Evolutionary conservation across 1,284 basidiomycete genomes (phyloP).

Genomic region (Gomphus bonarii): DNA sequence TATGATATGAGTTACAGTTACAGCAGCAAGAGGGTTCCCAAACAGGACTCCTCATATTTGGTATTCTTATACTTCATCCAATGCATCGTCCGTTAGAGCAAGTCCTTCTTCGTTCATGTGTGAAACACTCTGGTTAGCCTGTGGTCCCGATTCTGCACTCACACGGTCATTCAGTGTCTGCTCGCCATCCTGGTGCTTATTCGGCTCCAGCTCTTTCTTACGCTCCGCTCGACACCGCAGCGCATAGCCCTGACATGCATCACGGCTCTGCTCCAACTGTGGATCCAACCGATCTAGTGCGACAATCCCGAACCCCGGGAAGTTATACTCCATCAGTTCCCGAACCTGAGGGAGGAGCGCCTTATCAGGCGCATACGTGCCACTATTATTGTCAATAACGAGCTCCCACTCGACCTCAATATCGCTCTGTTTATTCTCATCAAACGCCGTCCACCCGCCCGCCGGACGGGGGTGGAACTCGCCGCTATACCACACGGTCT

Average conservation of each 20-base stretch:
- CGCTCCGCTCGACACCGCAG: slow-evolving; percentile 42
- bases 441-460: slow-evolving; percentile 60
- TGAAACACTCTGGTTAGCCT: background rate
- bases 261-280: slow-evolving; percentile 42
- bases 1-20: background rate
- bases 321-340: slow-evolving; percentile 55
- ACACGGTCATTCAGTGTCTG: slow-evolving; percentile 31
- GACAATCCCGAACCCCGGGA: slow-evolving; percentile 49
- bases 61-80: background rate
- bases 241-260: slow-evolving; percentile 58
- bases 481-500: slow-evolving; percentile 54
- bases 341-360: slow-evolving; percentile 43
- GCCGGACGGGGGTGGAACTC: slow-evolving; percentile 69
- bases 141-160: background rate
- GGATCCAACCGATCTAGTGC: slow-evolving; percentile 51
- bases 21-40: background rate
- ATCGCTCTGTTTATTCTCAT: slow-evolving; percentile 33
- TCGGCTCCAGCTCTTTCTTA: slow-evolving; percentile 51
- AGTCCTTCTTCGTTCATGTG: background rate
- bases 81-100: background rate
- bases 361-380: slow-evolving; percentile 62
- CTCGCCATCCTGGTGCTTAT: slow-evolving; percentile 37
- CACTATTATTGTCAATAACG: slow-evolving; percentile 69
- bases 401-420: slow-evolving; percentile 55
- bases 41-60: background rate